These are phyloP conservation scores for Flaveria trinervia DNA, from an alignment of 129 eudicot species.

Conservation along the genomic window DNA sequence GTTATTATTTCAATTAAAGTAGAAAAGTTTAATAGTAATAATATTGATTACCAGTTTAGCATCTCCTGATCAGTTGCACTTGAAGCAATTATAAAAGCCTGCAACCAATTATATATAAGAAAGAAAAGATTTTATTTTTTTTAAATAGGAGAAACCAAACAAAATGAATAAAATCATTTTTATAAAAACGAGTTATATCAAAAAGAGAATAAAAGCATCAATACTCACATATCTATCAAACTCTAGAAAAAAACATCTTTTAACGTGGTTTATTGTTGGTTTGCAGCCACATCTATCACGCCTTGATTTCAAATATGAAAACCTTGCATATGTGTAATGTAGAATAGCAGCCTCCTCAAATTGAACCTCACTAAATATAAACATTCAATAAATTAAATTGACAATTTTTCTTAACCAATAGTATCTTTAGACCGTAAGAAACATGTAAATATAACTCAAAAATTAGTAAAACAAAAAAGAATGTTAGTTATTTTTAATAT, in stretches of 20 bases:
- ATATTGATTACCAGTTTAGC: constrained; percentile 43
- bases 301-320: constrained; percentile 75
- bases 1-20: too few relatives aligned
- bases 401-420: too few relatives aligned
- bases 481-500: too few relatives aligned
- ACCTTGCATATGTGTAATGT: constrained; percentile 62
- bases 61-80: constrained; percentile 55
- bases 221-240: constrained; percentile 71
- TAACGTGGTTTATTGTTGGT: constrained; percentile 48
- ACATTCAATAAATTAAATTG: neutral
- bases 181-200: neutral
- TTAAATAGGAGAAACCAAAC: too few relatives aligned
- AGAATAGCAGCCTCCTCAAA: constrained; percentile 66
- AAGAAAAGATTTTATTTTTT: neutral
- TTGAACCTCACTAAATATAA: constrained; percentile 53
- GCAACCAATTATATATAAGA: neutral
- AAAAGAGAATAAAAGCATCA: neutral
- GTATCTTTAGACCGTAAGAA: too few relatives aligned
- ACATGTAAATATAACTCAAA: too few relatives aligned
- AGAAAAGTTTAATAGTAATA: too few relatives aligned
- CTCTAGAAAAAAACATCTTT: constrained; percentile 30
- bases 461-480: too few relatives aligned
- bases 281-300: constrained; percentile 79
- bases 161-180: too few relatives aligned
- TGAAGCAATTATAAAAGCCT: constrained; percentile 61